These are phyloP conservation scores for Talaromyces sp. DNA, from an alignment of 2,329 filamentous ascomycete species.

Conservation along the genomic window DNA sequence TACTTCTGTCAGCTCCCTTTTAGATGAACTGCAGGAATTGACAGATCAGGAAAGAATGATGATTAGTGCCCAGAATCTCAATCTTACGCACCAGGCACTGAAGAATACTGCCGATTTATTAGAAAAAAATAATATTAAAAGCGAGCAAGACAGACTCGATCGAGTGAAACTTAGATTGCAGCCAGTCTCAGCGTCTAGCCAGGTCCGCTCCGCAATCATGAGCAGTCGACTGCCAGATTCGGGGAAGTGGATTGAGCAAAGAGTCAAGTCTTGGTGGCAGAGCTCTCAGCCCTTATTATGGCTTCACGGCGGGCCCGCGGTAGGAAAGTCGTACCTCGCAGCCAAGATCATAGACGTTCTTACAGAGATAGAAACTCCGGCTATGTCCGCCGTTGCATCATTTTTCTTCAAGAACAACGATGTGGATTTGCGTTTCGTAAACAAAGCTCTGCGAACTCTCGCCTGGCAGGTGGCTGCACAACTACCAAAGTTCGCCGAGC, in stretches of 20 bases:
- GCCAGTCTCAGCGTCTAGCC: background rate
- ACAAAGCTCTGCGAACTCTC: background rate
- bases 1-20: background rate
- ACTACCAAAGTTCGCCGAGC: background rate
- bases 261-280: background rate
- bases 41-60: background rate
- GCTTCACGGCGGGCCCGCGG: background rate
- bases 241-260: background rate
- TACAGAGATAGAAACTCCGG: background rate
- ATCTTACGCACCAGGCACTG: background rate
- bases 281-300: background rate
- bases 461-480: background rate
- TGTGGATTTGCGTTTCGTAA: background rate
- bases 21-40: background rate
- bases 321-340: slow-evolving; percentile 5
- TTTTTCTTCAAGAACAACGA: background rate
- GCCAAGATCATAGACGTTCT: background rate
- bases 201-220: background rate
- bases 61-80: background rate
- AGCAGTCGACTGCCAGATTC: background rate
- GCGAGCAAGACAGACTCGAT: background rate
- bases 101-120: background rate
- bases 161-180: background rate
- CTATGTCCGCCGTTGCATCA: background rate
- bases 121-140: background rate